A percentile compares a stretch with the other conserved stretches of the same genome.
These are phyloP conservation scores for Lizonia empirigonia DNA, from an alignment of 2,329 filamentous ascomycete species.

Conservation along the genomic window DNA sequence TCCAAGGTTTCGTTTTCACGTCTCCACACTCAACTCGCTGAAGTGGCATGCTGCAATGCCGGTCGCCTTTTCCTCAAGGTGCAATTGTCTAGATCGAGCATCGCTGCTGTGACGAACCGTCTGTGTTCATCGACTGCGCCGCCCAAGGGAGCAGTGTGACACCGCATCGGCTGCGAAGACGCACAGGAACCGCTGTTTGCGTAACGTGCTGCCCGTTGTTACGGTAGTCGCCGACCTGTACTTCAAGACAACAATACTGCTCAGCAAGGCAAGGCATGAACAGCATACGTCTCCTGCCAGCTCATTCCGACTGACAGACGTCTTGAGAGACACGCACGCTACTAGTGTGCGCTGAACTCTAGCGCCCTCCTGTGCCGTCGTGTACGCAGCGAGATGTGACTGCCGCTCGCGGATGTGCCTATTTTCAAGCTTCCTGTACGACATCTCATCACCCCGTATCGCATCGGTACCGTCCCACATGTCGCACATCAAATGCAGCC, in stretches of 20 bases:
- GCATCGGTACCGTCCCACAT: constrained; percentile 10
- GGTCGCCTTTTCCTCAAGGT: neutral
- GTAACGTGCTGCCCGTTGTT: constrained; percentile 1
- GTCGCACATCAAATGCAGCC: constrained; percentile 17
- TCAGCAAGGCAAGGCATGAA: constrained; percentile 1
- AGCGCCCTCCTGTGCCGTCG: neutral
- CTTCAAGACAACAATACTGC: constrained; percentile 13
- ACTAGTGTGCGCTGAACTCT: neutral
- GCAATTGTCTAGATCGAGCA: constrained; percentile 3
- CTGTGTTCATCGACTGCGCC: constrained; percentile 9
- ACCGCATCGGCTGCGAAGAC: constrained; percentile 4
- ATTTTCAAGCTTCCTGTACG: constrained; percentile 9
- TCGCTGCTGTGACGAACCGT: constrained; percentile 3
- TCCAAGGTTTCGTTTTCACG: neutral
- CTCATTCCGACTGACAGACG: neutral
- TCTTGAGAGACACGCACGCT: neutral
- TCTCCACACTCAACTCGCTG: neutral
- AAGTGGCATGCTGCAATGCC: neutral
- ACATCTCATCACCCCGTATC: constrained; percentile 8
- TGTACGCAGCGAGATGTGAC: neutral
- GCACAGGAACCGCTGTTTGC: constrained; percentile 14
- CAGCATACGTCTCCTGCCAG: neutral
- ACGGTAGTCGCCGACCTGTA: constrained; percentile 15
- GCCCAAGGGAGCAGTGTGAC: constrained; percentile 12
- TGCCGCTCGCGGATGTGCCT: constrained; percentile 1